Evolutionary conservation across 345 rosid species (phyloP), one percentile per base, ranked within the genome.

Genomic region (Eucalyptus regnans): DNA sequence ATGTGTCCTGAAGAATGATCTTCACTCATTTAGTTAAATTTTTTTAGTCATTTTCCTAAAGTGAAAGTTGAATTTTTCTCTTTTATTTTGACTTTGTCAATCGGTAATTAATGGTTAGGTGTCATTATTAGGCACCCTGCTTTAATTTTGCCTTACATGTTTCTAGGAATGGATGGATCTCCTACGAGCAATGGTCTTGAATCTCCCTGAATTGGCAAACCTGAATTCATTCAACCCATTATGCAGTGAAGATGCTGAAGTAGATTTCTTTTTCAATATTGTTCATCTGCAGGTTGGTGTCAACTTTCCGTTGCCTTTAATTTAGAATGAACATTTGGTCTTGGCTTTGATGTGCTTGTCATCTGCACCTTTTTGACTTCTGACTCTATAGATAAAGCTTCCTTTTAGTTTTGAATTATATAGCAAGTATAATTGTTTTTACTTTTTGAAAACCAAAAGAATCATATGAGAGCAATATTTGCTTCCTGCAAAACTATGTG

Each of bases 141-240:
- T 76, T 41, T 76, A 76, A 76, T 66, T 89, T 88, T 46, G 86
- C 90, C 87, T 80, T n/a, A 25, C 51, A 87, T 91, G 91, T 62
- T 89, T 87, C 56, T 96, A 97, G 99, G 99, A 94, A 88, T 96
- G 98, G 99, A 93, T 97, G 93, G 97, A 95, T 88, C 90, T 98
- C 90, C 90, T 97, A 88, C 94, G 97, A 68, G 95, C 92, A 54
- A 95, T 97, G 97, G 97, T 94, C 88, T 91, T 92, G 91, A 96
- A 96, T 91, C 96, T 98, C 88, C 99, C 98, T 46, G 95, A 92
- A 87, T 90, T 96, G 71, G 93, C 89, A 83, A 88, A 94, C 90
- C 94, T 98, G 90, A 87, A 87, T 91, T 93, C 95, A 22, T 93
- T 96, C 83, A 93, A 90, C 91, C 94, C 94, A 85, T 89, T 98